phyloP scores from a whole-genome alignment of 2,329 filamentous ascomycete species.

The Beauveria bassiana region DNA sequence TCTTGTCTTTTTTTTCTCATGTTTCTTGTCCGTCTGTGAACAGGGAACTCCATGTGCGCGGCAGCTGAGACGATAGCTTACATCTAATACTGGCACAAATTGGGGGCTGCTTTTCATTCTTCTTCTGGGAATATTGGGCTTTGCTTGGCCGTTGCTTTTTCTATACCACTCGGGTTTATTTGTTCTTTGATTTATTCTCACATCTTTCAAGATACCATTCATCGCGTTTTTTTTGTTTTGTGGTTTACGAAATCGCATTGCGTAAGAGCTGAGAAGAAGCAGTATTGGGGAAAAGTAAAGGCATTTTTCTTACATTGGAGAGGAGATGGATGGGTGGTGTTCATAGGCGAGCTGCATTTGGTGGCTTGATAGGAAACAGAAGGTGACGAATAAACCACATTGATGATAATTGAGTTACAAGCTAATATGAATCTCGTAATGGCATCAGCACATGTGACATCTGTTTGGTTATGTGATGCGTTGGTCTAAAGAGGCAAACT shows the following conservation, averaged over 20 bases:
- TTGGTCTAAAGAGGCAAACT: too few relatives aligned
- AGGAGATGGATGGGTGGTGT: background rate
- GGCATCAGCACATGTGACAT: too few relatives aligned
- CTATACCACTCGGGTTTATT: background rate
- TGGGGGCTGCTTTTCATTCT: background rate
- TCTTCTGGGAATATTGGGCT: too few relatives aligned
- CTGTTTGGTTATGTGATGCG: too few relatives aligned
- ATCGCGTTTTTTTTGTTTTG: background rate
- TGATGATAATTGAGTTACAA: background rate
- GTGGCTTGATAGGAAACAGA: background rate
- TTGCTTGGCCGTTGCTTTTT: background rate
- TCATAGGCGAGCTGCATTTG: background rate
- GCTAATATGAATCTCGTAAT: too few relatives aligned
- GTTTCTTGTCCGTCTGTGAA: background rate
- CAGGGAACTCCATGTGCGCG: background rate
- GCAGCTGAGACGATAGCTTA: conserved; percentile 14
- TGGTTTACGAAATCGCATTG: background rate
- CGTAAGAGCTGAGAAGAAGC: background rate
- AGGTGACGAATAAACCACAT: background rate
- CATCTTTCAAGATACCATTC: background rate
- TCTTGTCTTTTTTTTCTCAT: background rate
- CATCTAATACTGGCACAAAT: conserved; percentile 12
- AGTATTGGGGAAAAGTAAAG: background rate
- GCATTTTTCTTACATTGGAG: too few relatives aligned
- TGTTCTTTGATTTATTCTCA: background rate